A percentile compares a stretch with the other conserved stretches of the same genome.
These are phyloP conservation scores for Krasilnikovozyma curviuscula DNA, from an alignment of 768 basidiomycete species.

Conservation along the genomic window DNA sequence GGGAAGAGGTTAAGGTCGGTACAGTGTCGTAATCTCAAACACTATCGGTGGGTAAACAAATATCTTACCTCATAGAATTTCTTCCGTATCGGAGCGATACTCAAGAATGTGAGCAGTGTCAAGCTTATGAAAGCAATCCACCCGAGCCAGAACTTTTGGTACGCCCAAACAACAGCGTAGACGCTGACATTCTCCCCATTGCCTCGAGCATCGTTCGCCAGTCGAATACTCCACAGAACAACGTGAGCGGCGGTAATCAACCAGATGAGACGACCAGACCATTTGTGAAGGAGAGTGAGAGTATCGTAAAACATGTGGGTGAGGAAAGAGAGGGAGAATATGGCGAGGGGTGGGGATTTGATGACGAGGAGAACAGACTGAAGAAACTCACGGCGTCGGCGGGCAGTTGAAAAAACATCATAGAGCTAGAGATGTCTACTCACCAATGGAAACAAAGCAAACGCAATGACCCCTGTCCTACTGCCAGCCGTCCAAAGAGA, in stretches of 20 bases:
- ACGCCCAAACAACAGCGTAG: slow-evolving; percentile 38
- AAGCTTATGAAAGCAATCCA: slow-evolving; percentile 37
- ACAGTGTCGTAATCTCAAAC: background rate
- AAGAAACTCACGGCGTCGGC: too few relatives aligned
- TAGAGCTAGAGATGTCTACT: too few relatives aligned
- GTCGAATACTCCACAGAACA: slow-evolving; percentile 48
- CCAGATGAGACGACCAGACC: slow-evolving; percentile 54
- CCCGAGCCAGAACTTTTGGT: slow-evolving; percentile 44
- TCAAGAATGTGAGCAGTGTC: slow-evolving; percentile 37
- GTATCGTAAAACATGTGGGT: slow-evolving; percentile 57
- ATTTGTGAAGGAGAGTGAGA: slow-evolving; percentile 48
- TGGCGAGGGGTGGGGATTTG: slow-evolving; percentile 47
- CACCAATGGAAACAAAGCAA: slow-evolving; percentile 51
- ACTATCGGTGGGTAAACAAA: background rate
- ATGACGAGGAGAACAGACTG: slow-evolving; percentile 48
- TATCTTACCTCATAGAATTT: slow-evolving; percentile 32
- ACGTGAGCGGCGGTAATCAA: slow-evolving; percentile 42
- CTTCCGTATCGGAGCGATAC: slow-evolving; percentile 35
- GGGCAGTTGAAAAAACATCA: too few relatives aligned
- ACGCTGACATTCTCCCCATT: slow-evolving; percentile 28
- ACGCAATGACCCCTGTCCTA: slow-evolving; percentile 48
- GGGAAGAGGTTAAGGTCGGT: background rate
- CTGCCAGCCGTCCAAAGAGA: slow-evolving; percentile 53
- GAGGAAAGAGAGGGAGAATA: slow-evolving; percentile 44
- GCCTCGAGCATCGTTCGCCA: slow-evolving; percentile 35